Evolutionary conservation across 169 alveolate genomes (phyloP).

Genomic region (Theileria parva): DNA sequence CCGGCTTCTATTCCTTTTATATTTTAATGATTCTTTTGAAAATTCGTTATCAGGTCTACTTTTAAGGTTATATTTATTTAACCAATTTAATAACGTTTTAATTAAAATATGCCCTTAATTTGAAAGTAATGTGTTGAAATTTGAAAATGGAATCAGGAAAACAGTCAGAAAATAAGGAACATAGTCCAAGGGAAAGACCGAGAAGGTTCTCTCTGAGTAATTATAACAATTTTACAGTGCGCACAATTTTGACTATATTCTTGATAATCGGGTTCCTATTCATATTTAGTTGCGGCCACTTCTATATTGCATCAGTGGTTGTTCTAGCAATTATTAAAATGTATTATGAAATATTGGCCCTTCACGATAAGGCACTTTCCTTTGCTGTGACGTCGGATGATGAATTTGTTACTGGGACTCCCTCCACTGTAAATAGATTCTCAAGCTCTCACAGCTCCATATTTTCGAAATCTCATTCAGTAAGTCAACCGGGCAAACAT

Average conservation of each 20-base stretch:
- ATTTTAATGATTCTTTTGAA: neutral
- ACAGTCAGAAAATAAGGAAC: neutral
- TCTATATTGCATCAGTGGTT: constrained; percentile 28
- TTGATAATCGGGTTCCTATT: constrained; percentile 18
- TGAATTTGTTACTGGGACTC: constrained; percentile 6
- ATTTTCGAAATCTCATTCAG: neutral
- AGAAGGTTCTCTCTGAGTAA: constrained; percentile 2
- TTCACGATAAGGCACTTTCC: constrained; percentile 39
- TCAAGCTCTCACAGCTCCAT: neutral
- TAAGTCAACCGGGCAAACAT: neutral
- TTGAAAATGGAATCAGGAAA: neutral
- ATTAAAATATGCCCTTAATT: neutral
- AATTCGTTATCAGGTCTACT: neutral
- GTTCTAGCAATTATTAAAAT: constrained; percentile 18
- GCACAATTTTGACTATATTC: constrained; percentile 22
- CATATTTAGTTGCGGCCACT: constrained; percentile 42
- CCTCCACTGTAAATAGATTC: neutral
- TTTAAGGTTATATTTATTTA: neutral
- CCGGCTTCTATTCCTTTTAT: neutral
- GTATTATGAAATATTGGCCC: constrained; percentile 47
- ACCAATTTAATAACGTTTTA: too few species aligned
- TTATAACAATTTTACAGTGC: constrained; percentile 3
- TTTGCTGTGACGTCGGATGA: constrained; percentile 23
- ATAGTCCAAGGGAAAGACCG: neutral
- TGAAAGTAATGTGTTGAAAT: neutral